Evolutionary conservation across 1,284 basidiomycete species (phyloP), one percentile per base, ranked within the genome.

Genomic region (Cutaneotrichosporon sp.): DNA sequence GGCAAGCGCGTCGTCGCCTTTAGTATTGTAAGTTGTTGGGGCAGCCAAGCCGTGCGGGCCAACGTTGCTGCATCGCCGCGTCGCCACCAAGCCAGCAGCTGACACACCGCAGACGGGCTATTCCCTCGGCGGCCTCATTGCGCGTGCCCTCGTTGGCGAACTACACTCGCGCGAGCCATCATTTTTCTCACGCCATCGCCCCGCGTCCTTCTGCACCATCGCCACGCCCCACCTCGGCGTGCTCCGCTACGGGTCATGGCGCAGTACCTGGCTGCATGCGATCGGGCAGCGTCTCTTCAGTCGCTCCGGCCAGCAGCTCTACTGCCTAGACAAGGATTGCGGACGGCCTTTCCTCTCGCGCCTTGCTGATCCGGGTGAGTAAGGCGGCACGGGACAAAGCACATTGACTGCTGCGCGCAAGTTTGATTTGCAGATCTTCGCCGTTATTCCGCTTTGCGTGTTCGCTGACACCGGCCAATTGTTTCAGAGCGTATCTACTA

Each of bases 241-340:
- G 13, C 55, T 73, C 14, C 61, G 60, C 17, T 73, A 72, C 45
- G 59, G 49, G 2, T 57, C 61, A 7, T 55, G 58, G 47, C 40
- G 34, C 18, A 56, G 47, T 20, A 42, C 51, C 0, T 58, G 56
- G 52, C 70, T 81, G n/a, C 72, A 80, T 4, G 80, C 74, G 26
- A 67, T 93, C 9, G 90, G 87, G 0, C 82, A 86, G 0, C 81
- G 79, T 45, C 69, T 92, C n/a, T 78, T 94, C 26, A 87, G 87
- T 8, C 78, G 90, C 41, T 90, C 89, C 0, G 91, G 92, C 1
- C 81, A 86, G 59, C 89, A 91, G 60, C 83, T 91, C 54, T 89
- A 84, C 67, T 81, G 80, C 45, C 78, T 79, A 0, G 90, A 94
- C 69, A 80, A 81, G 56, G 91, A 87, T 9, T n/a, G 21, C 4